Conservation (phyloP, 2,329 filamentous ascomycete genomes). For the Botryotinia globosa region DNA sequence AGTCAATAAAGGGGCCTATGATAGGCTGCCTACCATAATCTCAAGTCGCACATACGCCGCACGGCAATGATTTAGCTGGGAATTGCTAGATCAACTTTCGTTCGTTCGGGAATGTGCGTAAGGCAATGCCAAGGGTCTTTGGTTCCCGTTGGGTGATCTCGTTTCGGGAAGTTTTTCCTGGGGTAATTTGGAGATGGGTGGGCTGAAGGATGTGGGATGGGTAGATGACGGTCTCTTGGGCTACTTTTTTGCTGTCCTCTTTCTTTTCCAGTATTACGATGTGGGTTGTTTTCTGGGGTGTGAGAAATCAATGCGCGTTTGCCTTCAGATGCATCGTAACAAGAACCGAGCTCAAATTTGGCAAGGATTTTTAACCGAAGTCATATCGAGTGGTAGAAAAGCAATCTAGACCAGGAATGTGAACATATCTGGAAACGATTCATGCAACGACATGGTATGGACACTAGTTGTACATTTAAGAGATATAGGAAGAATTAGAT, state of each 20-base stretch:
- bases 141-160: constrained; percentile 11
- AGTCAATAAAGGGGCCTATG: constrained; percentile 16
- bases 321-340: constrained; percentile 12
- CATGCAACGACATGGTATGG: constrained; percentile 12
- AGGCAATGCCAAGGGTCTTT: constrained; percentile 21
- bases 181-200: constrained; percentile 13
- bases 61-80: constrained; percentile 21
- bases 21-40: constrained; percentile 24
- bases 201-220: constrained; percentile 2
- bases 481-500: neutral
- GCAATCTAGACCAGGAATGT: neutral
- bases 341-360: constrained; percentile 12
- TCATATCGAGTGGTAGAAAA: neutral
- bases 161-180: constrained; percentile 18
- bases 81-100: constrained; percentile 19
- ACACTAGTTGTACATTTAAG: neutral
- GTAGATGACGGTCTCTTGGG: constrained; percentile 9
- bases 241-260: neutral
- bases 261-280: constrained; percentile 15
- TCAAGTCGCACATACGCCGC: constrained; percentile 22
- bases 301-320: constrained; percentile 13
- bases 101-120: constrained; percentile 20
- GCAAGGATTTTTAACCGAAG: constrained; percentile 17
- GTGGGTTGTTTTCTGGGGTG: neutral
- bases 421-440: neutral